Base-by-base conservation (phyloP, 768 basidiomycete genomes). In the Tulasnella sp. region DNA sequence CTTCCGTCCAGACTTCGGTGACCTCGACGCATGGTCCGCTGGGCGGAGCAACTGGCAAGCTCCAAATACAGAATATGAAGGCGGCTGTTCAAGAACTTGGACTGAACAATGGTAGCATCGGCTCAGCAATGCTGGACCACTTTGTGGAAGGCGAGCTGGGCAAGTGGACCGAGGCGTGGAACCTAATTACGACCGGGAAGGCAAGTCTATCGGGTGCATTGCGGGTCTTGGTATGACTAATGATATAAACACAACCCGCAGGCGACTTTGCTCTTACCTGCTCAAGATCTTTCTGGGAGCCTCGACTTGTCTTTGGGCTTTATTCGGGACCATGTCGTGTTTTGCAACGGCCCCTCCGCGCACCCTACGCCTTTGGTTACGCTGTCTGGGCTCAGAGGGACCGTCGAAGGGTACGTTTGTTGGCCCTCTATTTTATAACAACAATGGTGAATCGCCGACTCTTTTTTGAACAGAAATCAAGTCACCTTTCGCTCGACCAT, bases 201-300 rank as follows among this genome's bases (percentile, higher is more conserved):
- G 95, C 93, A 46, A 41, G 44, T 50, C 40, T 1, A 14, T 73
- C 60, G 5, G 37, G 22, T 72, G 18, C n/a, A 28, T 18, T 34
- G 16, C 69, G 82, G 72, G 89, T 86, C 40, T 80, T 64, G 60
- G 24, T 31, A 60, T 40, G 28, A 50, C 41, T 72, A 64, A 31
- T 44, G 73, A 41, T 72, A 34, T 20, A 11, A n/a, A 11, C 14
- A 37, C 34, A 72, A 22, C n/a, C 14, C 46, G 3, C 83, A 97
- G 96, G 93, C 94, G 3, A 92, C 93, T 0, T 84, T 99, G 16
- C 87, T 98, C 22, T 88, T 98, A 0, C 97, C 97, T 0, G 85
- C 91, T 2, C 93, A 94, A 75, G 88, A 89, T 72, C 84, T 87
- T 8, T 87, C 89, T 3, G 85, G 88, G 20, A 87, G 89, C 28